Conservation (phyloP, 805 yeast genomes). For the Ogataea degrootiae region DNA sequence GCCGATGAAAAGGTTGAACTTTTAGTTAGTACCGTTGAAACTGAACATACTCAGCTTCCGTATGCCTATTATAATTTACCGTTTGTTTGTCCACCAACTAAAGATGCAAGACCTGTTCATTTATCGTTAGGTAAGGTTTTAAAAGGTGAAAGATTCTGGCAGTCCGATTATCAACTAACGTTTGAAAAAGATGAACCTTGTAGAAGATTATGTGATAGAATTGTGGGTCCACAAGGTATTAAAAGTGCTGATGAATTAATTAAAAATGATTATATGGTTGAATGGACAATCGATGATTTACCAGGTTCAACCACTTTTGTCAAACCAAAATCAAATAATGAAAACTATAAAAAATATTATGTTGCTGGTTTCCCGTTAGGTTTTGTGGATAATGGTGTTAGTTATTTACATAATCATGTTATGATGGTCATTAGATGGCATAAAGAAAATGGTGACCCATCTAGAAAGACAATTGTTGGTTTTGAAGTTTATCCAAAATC, state of each 20-base stretch:
- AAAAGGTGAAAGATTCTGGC: slow-evolving; percentile 77
- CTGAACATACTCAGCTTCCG: slow-evolving; percentile 73
- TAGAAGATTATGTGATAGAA: slow-evolving; percentile 60
- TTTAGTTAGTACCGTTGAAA: slow-evolving; percentile 71
- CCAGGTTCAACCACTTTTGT: slow-evolving; percentile 87
- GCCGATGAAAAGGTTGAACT: slow-evolving; percentile 62
- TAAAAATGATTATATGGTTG: slow-evolving; percentile 66
- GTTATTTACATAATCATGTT: slow-evolving; percentile 72
- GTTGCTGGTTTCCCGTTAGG: slow-evolving; percentile 88
- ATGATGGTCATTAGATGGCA: slow-evolving; percentile 77
- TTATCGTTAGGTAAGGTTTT: slow-evolving; percentile 72
- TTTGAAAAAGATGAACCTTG: slow-evolving; percentile 69
- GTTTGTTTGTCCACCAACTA: slow-evolving; percentile 70
- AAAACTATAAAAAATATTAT: slow-evolving; percentile 51
- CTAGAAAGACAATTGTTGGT: slow-evolving; percentile 65
- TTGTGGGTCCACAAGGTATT: slow-evolving; percentile 47
- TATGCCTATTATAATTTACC: slow-evolving; percentile 73
- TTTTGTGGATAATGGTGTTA: slow-evolving; percentile 51
- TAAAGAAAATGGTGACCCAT: slow-evolving; percentile 35
- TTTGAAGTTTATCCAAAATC: slow-evolving; percentile 88
- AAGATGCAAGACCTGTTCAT: slow-evolving; percentile 52
- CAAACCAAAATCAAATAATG: slow-evolving; percentile 47
- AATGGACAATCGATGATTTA: slow-evolving; percentile 78
- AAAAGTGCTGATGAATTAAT: slow-evolving; percentile 57
- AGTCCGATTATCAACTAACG: slow-evolving; percentile 59